A percentile compares a stretch with the other conserved stretches of the same genome.
Evolutionary conservation across 108 stramenopile genomes (phyloP).

Genomic region (Mediolabrus comicus): DNA sequence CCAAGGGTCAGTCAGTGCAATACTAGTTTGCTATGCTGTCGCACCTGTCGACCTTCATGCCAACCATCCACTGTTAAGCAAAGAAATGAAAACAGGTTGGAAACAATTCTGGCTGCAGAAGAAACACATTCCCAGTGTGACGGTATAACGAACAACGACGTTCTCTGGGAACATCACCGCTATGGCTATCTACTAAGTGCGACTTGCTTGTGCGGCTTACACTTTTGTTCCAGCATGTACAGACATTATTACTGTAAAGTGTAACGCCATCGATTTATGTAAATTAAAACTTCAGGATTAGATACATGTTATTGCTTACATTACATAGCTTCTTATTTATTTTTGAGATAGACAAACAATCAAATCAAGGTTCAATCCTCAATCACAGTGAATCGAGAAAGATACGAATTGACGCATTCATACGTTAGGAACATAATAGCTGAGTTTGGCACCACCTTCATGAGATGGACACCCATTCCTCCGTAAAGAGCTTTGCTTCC

Average conservation of each 20-base stretch:
- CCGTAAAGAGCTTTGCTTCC: constrained; percentile 79
- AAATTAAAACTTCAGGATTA: no score
- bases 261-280: not conserved
- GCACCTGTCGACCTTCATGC: constrained; percentile 61
- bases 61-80: constrained; percentile 61
- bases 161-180: no score
- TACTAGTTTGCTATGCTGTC: constrained; percentile 84
- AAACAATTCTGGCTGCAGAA: constrained; percentile 43
- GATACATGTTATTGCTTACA: not conserved
- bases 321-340: not conserved
- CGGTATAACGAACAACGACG: no score
- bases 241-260: not conserved
- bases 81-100: constrained; percentile 60
- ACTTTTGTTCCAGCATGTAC: not conserved
- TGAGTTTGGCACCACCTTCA: constrained; percentile 93
- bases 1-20: constrained; percentile 75
- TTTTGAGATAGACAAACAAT: not conserved
- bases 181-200: no score
- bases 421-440: constrained; percentile 92
- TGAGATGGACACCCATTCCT: constrained; percentile 91
- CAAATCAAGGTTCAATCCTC: constrained; percentile 14
- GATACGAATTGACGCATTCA: constrained; percentile 73
- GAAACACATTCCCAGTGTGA: no score
- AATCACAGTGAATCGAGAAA: constrained; percentile 60
- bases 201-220: no score